These are phyloP conservation scores for Atalantia buxifolia DNA, from an alignment of 345 rosid species.

Conservation along the genomic window DNA sequence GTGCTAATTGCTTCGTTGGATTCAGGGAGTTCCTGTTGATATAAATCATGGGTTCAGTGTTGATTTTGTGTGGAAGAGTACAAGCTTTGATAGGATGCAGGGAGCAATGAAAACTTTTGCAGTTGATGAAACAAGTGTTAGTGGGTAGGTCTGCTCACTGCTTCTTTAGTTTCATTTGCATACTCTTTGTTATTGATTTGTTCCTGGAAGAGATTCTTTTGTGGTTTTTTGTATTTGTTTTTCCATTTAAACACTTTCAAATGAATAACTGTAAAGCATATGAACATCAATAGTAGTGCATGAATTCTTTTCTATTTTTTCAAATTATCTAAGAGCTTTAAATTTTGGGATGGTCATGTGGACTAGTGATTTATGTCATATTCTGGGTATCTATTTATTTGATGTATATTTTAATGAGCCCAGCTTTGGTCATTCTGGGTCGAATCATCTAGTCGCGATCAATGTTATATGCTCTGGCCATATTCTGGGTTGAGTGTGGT, in stretches of 20 bases:
- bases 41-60: slow-evolving; percentile 93
- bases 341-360: background rate
- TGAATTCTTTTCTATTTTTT: background rate
- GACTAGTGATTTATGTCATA: background rate
- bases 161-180: background rate
- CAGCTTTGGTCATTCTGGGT: background rate
- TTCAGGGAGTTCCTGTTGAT: slow-evolving; percentile 94
- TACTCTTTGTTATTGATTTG: background rate
- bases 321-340: background rate
- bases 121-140: slow-evolving; percentile 99
- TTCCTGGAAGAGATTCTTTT: background rate
- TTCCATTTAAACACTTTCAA: background rate
- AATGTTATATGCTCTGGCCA: background rate
- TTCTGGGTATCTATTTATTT: background rate
- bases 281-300: background rate
- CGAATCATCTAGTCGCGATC: background rate
- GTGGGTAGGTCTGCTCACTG: slow-evolving; percentile 68
- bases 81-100: slow-evolving; percentile 99
- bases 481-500: background rate
- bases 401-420: background rate
- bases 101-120: slow-evolving; percentile 99
- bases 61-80: slow-evolving; percentile 99
- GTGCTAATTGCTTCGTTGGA: slow-evolving; percentile 12
- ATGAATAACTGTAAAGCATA: background rate
- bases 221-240: background rate